phyloP scores from a whole-genome alignment of 2,329 filamentous ascomycete genomes.

The Pseudonectria foliicola region DNA sequence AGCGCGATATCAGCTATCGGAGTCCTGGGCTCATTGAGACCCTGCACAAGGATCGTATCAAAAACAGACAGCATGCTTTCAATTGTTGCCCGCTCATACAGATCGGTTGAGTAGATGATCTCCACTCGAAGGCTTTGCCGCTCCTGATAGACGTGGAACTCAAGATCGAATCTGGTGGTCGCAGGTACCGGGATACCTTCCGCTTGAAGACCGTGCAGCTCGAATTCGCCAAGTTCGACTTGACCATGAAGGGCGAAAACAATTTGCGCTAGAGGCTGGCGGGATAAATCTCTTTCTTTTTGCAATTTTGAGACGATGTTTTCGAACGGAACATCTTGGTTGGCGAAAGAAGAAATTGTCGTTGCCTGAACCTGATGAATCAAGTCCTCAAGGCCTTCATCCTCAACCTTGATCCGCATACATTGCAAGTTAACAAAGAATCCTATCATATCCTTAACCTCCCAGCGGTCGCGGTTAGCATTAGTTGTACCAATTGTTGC shows the following conservation, averaged over 20 bases:
- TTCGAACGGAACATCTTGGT: slow-evolving; percentile 20
- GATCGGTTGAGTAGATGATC: slow-evolving; percentile 9
- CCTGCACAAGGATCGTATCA: slow-evolving; percentile 6
- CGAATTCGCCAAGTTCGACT: slow-evolving; percentile 2
- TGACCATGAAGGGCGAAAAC: slow-evolving; percentile 14
- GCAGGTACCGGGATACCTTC: not conserved
- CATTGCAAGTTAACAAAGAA: slow-evolving; percentile 20
- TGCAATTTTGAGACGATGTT: slow-evolving; percentile 9
- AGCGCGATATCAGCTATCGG: slow-evolving; percentile 4
- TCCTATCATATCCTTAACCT: slow-evolving; percentile 10
- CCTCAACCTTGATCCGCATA: slow-evolving; percentile 11
- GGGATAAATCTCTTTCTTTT: slow-evolving; percentile 6
- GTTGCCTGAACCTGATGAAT: slow-evolving; percentile 11
- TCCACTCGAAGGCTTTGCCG: slow-evolving; percentile 2
- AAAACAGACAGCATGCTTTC: slow-evolving; percentile 12
- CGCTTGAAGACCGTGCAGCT: slow-evolving; percentile 5
- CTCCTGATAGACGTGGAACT: slow-evolving; percentile 16
- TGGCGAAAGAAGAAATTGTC: slow-evolving; percentile 6
- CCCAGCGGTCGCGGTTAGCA: slow-evolving; percentile 9
- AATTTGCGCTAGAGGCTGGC: slow-evolving; percentile 11
- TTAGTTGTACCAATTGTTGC: slow-evolving; percentile 14
- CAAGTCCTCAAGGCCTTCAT: slow-evolving; percentile 10
- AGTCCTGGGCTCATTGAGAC: slow-evolving; percentile 6
- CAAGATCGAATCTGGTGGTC: slow-evolving; percentile 14
- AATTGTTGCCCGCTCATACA: slow-evolving; percentile 12